Evolutionary conservation across 108 stramenopile species (phyloP), one percentile per base, ranked within the genome.

Genomic region (Stephanodiscus minutulus): DNA sequence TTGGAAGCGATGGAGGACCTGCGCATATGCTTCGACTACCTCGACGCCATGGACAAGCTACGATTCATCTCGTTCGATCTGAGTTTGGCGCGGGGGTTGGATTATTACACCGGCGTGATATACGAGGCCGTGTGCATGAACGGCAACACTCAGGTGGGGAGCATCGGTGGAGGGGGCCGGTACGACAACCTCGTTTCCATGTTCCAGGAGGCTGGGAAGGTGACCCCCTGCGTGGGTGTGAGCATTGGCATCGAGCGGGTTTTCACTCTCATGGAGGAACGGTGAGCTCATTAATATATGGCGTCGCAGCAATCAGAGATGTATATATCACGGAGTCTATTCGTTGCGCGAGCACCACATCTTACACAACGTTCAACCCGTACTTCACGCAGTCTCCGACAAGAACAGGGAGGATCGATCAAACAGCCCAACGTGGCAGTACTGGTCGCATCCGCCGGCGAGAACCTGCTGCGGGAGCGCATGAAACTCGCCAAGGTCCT

Each of bases 51-150:
- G 91, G 92, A 83, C 47, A 83, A 80, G 13, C 88, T 96, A 28
- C 18, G 73, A 21, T 79, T 78, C 64, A 74, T 82, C 47, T 89
- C 87, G 0, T 95, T 97, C 56, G 96, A 97, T 48, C 77, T 97
- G 43, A 88, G 88, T 62, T 76, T 97, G 54, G 96, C 96, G 8
- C 85, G 96, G 8, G 96, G 96, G 13, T 83, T 97, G 47, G 94
- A 94, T 72, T 97, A 97, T 90, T 97, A 97, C 75, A 97, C 95
- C 20, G 96, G 96, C 25, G 84, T 96, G 41, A 97, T 97, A 78
- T 97, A 97, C 76, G 96, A 97, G 81, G 94, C 92, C 21, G 91
- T 97, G 9, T 87, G 86, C 58, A 85, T 87, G 82, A 84, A 73
- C 61, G 87, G 83, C 7, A 87, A 84, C 47, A 76, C 70, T 7